A percentile compares a stretch with the other conserved stretches of the same genome.
These are phyloP conservation scores for Russula brevipes DNA, from an alignment of 768 basidiomycete species.

Conservation along the genomic window DNA sequence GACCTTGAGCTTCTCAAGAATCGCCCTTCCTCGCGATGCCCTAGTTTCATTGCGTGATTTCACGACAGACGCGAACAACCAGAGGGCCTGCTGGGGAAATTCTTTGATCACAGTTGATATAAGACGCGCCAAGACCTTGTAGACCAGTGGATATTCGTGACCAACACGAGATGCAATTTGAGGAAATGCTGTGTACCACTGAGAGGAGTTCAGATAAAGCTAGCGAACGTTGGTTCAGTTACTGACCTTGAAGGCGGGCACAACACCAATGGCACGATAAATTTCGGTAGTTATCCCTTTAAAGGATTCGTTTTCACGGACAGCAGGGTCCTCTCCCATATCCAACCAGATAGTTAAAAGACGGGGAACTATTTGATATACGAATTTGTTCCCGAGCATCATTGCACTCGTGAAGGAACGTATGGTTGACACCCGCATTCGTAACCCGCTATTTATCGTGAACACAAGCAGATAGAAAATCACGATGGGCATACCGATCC, in stretches of 20 bases:
- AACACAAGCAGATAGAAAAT: neutral
- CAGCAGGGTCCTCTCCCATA: conserved; percentile 56
- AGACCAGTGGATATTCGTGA: conserved; percentile 60
- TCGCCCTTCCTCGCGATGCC: conserved; percentile 47
- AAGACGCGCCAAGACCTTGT: conserved; percentile 53
- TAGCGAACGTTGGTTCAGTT: neutral
- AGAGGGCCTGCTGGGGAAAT: conserved; percentile 88
- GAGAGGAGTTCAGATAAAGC: conserved; percentile 11
- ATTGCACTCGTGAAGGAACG: conserved; percentile 67
- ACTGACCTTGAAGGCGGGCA: conserved; percentile 76
- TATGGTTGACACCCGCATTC: conserved; percentile 63
- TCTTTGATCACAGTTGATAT: conserved; percentile 69
- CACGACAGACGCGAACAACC: conserved; percentile 85
- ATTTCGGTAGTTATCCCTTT: conserved; percentile 54
- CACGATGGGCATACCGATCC: conserved; percentile 37
- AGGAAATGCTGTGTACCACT: conserved; percentile 97
- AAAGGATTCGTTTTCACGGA: conserved; percentile 37
- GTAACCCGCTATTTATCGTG: conserved; percentile 44
- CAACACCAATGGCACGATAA: conserved; percentile 47
- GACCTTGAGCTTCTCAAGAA: conserved; percentile 60
- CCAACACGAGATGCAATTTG: conserved; percentile 94
- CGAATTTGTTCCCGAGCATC: conserved; percentile 83
- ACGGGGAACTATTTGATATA: conserved; percentile 93
- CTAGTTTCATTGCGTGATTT: conserved; percentile 73
- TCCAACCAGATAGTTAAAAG: conserved; percentile 94